phyloP scores from a whole-genome alignment of 2,329 filamentous ascomycete species.

The Pseudogymnoascus pannorum region DNA sequence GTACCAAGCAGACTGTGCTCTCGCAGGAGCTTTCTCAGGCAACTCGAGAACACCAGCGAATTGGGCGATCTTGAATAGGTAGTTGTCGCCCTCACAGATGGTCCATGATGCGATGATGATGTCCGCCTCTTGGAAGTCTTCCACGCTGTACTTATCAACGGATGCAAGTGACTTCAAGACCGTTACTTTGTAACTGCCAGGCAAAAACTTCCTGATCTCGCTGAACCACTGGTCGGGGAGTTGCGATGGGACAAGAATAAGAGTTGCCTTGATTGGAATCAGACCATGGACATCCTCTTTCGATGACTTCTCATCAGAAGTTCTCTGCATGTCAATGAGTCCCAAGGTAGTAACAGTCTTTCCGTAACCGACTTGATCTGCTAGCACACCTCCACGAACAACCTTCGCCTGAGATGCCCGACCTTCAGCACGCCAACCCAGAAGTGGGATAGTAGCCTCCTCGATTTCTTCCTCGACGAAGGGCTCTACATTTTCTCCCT shows the following conservation, averaged over 20 bases:
- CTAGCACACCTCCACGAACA: slow-evolving; percentile 53
- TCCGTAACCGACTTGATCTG: slow-evolving; percentile 58
- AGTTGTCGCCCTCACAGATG: slow-evolving; percentile 39
- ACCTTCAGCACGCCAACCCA: slow-evolving; percentile 52
- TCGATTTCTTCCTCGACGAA: slow-evolving; percentile 50
- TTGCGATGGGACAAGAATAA: slow-evolving; percentile 50
- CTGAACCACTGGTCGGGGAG: slow-evolving; percentile 50
- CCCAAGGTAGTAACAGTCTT: slow-evolving; percentile 57
- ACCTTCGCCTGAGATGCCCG: slow-evolving; percentile 34
- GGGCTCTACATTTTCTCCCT: slow-evolving; percentile 37
- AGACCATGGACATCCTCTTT: background rate
- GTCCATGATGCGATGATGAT: slow-evolving; percentile 49
- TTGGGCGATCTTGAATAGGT: slow-evolving; percentile 41
- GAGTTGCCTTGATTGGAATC: slow-evolving; percentile 44
- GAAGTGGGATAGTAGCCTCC: slow-evolving; percentile 41
- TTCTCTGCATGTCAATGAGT: slow-evolving; percentile 39
- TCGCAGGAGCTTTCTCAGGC: slow-evolving; percentile 33
- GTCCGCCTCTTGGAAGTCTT: slow-evolving; percentile 39
- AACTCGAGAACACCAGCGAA: slow-evolving; percentile 37
- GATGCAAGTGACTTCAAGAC: slow-evolving; percentile 33
- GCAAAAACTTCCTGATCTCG: slow-evolving; percentile 44
- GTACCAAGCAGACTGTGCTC: slow-evolving; percentile 45
- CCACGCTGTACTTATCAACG: slow-evolving; percentile 36
- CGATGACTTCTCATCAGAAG: background rate
- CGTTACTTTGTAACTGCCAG: slow-evolving; percentile 35